phyloP scores from a whole-genome alignment of 371 early-diverging fungal genomes.

The Furculomyces boomerangus region DNA sequence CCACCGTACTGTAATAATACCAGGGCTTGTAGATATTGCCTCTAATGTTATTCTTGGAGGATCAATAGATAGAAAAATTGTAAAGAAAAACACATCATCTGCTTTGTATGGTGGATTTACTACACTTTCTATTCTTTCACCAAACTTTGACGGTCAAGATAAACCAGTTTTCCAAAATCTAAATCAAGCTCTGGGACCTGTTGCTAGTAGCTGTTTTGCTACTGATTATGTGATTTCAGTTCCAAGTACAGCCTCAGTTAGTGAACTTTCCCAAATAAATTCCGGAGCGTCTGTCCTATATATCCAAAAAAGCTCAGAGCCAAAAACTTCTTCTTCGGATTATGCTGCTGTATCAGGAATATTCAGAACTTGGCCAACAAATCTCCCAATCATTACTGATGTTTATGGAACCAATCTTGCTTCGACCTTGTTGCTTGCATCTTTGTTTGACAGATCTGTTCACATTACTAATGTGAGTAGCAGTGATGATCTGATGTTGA shows the following conservation, averaged over 20 bases:
- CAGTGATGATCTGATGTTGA: conserved; percentile 62
- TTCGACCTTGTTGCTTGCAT: conserved; percentile 65
- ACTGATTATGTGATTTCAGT: conserved; percentile 60
- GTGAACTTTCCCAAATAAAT: conserved; percentile 7
- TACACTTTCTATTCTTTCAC: conserved; percentile 35
- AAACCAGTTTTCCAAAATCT: conserved; percentile 31
- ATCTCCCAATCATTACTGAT: conserved; percentile 53
- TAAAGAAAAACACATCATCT: conserved; percentile 41
- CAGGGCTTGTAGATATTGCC: conserved; percentile 72
- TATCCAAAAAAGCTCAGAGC: conserved; percentile 26
- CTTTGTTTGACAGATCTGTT: conserved; percentile 55
- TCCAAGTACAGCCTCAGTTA: conserved; percentile 44
- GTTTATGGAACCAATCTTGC: conserved; percentile 79
- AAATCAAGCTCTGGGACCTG: conserved; percentile 26
- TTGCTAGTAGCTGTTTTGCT: conserved; percentile 35
- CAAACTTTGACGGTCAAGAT: conserved; percentile 29
- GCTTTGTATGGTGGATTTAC: conserved; percentile 79
- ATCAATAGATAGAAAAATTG: neutral
- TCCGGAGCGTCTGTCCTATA: conserved; percentile 27
- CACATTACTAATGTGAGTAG: conserved; percentile 72
- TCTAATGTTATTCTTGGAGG: conserved; percentile 7
- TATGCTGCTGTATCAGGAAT: conserved; percentile 23
- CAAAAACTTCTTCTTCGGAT: neutral
- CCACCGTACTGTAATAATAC: conserved; percentile 58
- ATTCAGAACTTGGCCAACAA: conserved; percentile 57